Evolutionary conservation across 2,329 filamentous ascomycete genomes (phyloP).

Genomic region (Magnaporthiopsis rhizophila): DNA sequence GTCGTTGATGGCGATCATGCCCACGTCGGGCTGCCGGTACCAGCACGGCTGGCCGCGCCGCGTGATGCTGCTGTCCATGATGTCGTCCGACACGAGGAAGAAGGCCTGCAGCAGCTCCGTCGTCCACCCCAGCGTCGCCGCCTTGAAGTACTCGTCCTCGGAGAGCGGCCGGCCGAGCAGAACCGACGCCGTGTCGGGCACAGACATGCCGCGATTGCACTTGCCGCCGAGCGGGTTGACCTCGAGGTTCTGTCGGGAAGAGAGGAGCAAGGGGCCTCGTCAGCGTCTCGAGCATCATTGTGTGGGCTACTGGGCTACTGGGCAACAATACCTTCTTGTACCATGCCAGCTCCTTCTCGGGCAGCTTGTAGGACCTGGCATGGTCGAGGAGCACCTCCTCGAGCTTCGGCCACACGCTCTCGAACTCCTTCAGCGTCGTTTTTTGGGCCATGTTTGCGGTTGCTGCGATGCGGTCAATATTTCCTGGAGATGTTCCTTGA

Average conservation of each 20-base stretch:
- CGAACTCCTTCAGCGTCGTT: constrained; percentile 77
- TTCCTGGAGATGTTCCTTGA: no score
- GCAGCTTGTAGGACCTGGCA: constrained; percentile 74
- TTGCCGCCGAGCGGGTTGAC: constrained; percentile 89
- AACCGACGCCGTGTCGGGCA: constrained; percentile 81
- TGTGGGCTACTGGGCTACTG: no score
- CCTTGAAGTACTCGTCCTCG: constrained; percentile 78
- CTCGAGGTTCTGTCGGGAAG: constrained; percentile 58
- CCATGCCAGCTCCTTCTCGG: constrained; percentile 75
- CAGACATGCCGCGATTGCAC: constrained; percentile 98
- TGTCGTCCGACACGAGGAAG: constrained; percentile 97
- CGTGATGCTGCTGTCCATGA: constrained; percentile 95
- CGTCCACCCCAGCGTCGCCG: constrained; percentile 89
- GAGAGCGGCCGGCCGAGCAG: constrained; percentile 64
- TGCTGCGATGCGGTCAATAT: not conserved
- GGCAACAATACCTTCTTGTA: constrained; percentile 60
- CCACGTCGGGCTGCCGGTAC: constrained; percentile 85
- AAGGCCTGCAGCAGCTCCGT: constrained; percentile 97
- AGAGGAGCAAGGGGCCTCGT: not conserved
- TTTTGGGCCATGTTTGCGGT: constrained; percentile 52
- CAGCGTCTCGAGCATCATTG: not conserved
- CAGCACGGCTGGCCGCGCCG: constrained; percentile 92
- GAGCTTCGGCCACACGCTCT: constrained; percentile 80
- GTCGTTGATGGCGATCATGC: constrained; percentile 97
- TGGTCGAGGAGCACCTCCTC: constrained; percentile 74